Conservation (phyloP, 2,329 filamentous ascomycete species). For the Elsinoe australis region DNA sequence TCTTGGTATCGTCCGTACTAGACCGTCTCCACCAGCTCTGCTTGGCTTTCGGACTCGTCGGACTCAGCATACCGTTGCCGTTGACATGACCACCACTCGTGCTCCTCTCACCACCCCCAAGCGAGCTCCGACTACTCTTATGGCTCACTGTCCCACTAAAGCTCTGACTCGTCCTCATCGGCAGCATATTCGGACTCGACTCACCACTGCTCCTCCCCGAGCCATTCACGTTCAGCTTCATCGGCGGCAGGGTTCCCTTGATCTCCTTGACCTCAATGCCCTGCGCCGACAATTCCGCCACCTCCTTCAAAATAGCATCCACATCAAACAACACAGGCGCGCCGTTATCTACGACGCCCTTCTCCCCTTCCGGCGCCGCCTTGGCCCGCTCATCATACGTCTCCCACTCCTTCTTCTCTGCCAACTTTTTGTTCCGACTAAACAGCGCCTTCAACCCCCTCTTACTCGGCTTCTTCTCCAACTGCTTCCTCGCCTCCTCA, state of each 20-base stretch:
- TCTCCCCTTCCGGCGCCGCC: constrained; percentile 40
- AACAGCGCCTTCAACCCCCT: constrained; percentile 66
- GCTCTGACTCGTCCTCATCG: constrained; percentile 32
- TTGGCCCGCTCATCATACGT: constrained; percentile 70
- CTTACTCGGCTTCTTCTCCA: constrained; percentile 69
- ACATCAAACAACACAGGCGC: constrained; percentile 77
- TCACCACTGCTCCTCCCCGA: constrained; percentile 7
- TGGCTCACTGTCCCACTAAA: constrained; percentile 24
- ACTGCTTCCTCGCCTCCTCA: constrained; percentile 80
- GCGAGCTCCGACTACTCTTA: constrained; percentile 12
- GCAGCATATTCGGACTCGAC: constrained; percentile 36
- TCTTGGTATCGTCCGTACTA: constrained; percentile 12
- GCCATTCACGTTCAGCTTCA: constrained; percentile 55
- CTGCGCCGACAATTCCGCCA: constrained; percentile 69
- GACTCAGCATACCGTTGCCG: constrained; percentile 24
- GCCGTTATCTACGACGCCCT: constrained; percentile 41
- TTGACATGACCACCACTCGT: not conserved
- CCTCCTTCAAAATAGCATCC: constrained; percentile 69
- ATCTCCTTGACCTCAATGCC: constrained; percentile 75
- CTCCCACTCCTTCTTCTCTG: constrained; percentile 84
- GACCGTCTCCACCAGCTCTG: constrained; percentile 13
- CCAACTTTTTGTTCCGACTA: constrained; percentile 67
- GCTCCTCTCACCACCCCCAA: not conserved
- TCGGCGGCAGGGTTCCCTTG: constrained; percentile 79
- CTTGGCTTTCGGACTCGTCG: constrained; percentile 23